These are phyloP conservation scores for Aspergillus sp. DNA, from an alignment of 2,329 filamentous ascomycete species.

Conservation along the genomic window DNA sequence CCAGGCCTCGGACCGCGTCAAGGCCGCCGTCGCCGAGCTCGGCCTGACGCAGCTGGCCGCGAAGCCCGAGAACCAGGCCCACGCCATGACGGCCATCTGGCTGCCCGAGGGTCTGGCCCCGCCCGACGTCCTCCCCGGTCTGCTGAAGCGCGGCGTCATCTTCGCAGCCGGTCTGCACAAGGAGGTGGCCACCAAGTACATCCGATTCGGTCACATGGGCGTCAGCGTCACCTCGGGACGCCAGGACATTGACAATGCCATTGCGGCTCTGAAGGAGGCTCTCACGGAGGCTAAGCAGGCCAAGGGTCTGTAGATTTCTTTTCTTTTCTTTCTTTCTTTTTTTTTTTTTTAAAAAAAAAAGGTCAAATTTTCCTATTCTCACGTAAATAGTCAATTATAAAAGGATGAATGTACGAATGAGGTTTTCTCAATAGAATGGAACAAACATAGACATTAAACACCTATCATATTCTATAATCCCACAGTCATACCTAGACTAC, in stretches of 20 bases:
- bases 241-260: conserved; percentile 79
- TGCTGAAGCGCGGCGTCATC: conserved; percentile 83
- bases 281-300: conserved; percentile 72
- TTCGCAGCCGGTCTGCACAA: conserved; percentile 96
- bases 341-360: too few relatives aligned
- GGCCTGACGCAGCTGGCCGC: conserved; percentile 84
- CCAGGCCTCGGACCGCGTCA: conserved; percentile 78
- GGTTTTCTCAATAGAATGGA: neutral
- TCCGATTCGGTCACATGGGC: conserved; percentile 97
- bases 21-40: conserved; percentile 75
- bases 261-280: conserved; percentile 72
- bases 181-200: conserved; percentile 89
- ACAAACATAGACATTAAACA: neutral
- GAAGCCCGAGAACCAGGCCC: conserved; percentile 87
- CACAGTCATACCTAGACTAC: too few relatives aligned
- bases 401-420: neutral
- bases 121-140: conserved; percentile 78
- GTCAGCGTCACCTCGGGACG: conserved; percentile 82
- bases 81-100: conserved; percentile 97
- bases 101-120: conserved; percentile 80
- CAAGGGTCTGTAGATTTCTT: conserved; percentile 38
- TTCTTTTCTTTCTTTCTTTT: too few relatives aligned
- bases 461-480: too few relatives aligned
- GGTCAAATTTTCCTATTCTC: neutral
- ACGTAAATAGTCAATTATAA: neutral